A percentile compares a stretch with the other conserved stretches of the same genome.
phyloP scores from a whole-genome alignment of 2,329 filamentous ascomycete genomes.

The Exophiala calicioides region DNA sequence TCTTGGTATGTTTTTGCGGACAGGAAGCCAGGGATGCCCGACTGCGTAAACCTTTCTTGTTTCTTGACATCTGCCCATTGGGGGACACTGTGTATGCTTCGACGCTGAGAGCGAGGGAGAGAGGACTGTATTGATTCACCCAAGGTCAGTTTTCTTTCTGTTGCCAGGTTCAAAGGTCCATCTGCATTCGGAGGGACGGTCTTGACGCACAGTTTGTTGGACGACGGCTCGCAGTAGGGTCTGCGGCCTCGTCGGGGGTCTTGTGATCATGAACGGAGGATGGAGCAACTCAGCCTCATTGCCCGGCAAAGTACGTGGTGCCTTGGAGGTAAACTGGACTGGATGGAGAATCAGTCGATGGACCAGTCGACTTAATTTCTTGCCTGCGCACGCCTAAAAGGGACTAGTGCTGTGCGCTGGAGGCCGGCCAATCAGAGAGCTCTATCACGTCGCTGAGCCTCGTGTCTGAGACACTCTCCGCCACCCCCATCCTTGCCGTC shows the following conservation, averaged over 20 bases:
- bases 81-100: constrained; percentile 21
- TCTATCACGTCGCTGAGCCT: constrained; percentile 13
- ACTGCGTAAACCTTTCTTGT: constrained; percentile 33
- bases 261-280: constrained; percentile 26
- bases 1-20: constrained; percentile 68
- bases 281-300: constrained; percentile 11
- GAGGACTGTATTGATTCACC: constrained; percentile 11
- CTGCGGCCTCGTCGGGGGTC: constrained; percentile 30
- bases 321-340: not conserved
- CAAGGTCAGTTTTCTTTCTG: not conserved
- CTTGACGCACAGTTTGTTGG: constrained; percentile 18
- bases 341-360: not conserved
- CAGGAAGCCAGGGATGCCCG: constrained; percentile 71
- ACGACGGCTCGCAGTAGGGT: constrained; percentile 26
- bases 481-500: constrained; percentile 20
- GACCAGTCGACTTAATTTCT: constrained; percentile 14
- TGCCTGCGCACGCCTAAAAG: constrained; percentile 5
- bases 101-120: constrained; percentile 28
- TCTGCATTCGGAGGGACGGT: not conserved
- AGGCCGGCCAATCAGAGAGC: constrained; percentile 17
- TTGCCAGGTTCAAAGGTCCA: not conserved
- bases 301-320: not conserved
- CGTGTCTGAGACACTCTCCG: constrained; percentile 22
- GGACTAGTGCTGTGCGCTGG: constrained; percentile 8
- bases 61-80: constrained; percentile 19